phyloP scores from a whole-genome alignment of 768 basidiomycete genomes.

The Mycena filopes region DNA sequence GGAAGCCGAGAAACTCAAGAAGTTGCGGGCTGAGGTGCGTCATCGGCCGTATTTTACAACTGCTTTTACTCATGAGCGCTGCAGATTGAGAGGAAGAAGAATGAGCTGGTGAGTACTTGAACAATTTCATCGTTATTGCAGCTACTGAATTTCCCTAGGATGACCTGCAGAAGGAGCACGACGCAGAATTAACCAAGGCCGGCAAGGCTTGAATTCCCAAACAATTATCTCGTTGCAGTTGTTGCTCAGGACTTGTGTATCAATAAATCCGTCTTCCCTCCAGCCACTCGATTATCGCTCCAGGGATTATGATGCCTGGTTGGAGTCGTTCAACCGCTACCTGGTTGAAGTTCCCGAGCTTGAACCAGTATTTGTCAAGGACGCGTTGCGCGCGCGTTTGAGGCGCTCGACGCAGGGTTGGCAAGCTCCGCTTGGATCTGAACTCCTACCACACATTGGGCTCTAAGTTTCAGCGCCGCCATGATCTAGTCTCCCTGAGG shows the following conservation, averaged over 20 bases:
- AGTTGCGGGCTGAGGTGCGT: slow-evolving; percentile 57
- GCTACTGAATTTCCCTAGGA: slow-evolving; percentile 15
- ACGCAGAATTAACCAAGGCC: slow-evolving; percentile 25
- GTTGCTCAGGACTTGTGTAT: slow-evolving; percentile 25
- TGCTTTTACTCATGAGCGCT: background rate
- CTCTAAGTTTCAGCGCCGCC: too few species aligned
- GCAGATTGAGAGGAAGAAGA: slow-evolving; percentile 32
- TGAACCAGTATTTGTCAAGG: too few species aligned
- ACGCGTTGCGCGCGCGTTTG: too few species aligned
- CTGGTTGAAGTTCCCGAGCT: too few species aligned
- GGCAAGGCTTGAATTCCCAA: background rate
- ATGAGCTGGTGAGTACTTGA: slow-evolving; percentile 20
- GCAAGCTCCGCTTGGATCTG: too few species aligned
- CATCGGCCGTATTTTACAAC: background rate
- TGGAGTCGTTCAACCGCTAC: too few species aligned
- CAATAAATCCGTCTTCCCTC: slow-evolving; percentile 12
- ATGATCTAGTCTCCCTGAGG: too few species aligned
- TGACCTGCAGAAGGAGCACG: slow-evolving; percentile 28
- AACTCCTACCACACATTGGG: too few species aligned
- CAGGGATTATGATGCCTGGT: too few species aligned
- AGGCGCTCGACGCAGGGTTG: too few species aligned
- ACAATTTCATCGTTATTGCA: background rate
- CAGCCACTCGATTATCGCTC: too few species aligned
- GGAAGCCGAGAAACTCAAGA: slow-evolving; percentile 56
- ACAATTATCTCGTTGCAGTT: slow-evolving; percentile 12